Evolutionary conservation across 2,329 filamentous ascomycete species (phyloP).

Genomic region (Blumeriella jaapii): DNA sequence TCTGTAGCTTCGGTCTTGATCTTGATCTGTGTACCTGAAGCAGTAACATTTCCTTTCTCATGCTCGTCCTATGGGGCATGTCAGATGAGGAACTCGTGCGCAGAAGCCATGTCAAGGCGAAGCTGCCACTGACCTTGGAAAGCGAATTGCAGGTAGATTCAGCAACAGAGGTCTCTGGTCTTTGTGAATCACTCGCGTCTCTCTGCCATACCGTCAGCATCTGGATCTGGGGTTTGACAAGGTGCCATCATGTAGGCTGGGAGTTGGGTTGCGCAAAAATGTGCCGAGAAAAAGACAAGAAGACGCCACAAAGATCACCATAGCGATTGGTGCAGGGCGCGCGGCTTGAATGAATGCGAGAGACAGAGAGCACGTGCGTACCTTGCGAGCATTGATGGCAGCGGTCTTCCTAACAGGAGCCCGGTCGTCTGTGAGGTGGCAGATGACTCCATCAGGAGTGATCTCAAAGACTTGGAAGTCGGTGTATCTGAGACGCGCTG

Average conservation of each 20-base stretch:
- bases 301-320: too few species aligned
- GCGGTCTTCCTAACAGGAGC: too few species aligned
- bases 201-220: background rate
- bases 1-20: background rate
- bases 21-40: background rate
- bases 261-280: too few species aligned
- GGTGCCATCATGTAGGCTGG: background rate
- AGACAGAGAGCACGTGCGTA: slow-evolving; percentile 3
- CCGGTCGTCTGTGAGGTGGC: slow-evolving; percentile 41
- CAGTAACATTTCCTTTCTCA: slow-evolving; percentile 1
- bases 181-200: background rate
- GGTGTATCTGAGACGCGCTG: slow-evolving; percentile 43
- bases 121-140: background rate
- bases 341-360: background rate
- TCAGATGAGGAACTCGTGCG: background rate
- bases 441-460: slow-evolving; percentile 46
- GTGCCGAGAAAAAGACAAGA: too few species aligned
- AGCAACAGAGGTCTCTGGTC: background rate
- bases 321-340: background rate
- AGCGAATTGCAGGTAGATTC: too few species aligned
- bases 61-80: background rate
- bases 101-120: background rate
- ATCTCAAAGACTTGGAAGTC: slow-evolving; percentile 70
- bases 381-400: slow-evolving; percentile 9
- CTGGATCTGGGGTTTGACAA: background rate